A percentile compares a stretch with the other conserved stretches of the same genome.
phyloP scores from a whole-genome alignment of 768 basidiomycete species.

The Boletus eberwhitei region DNA sequence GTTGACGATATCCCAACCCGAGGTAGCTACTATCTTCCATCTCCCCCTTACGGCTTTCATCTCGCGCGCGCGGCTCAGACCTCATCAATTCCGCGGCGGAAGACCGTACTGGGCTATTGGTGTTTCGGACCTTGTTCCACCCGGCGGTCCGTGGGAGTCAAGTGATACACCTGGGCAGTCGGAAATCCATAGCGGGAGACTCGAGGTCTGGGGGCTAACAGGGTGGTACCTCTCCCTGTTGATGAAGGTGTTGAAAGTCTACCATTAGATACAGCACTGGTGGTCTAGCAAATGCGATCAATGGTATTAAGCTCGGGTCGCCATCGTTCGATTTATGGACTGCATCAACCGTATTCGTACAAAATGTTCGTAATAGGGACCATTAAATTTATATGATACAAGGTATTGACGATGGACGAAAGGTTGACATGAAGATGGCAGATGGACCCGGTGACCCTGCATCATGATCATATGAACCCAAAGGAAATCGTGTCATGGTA shows the following conservation, averaged over 20 bases:
- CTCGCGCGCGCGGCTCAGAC: conserved; percentile 46
- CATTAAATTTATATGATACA: conserved; percentile 26
- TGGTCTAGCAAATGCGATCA: not conserved
- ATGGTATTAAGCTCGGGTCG: not conserved
- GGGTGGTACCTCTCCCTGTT: conserved; percentile 75
- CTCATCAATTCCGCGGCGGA: conserved; percentile 50
- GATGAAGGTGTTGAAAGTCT: conserved; percentile 52
- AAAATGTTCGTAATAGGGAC: not conserved
- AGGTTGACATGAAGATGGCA: conserved; percentile 15
- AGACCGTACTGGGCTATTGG: conserved; percentile 64
- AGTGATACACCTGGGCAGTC: conserved; percentile 36
- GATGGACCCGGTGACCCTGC: conserved; percentile 10
- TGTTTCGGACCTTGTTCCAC: conserved; percentile 53
- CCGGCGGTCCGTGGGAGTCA: conserved; percentile 28
- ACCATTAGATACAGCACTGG: conserved; percentile 29
- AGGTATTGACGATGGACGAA: conserved; percentile 16
- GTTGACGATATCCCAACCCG: conserved; percentile 52
- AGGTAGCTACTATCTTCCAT: conserved; percentile 72
- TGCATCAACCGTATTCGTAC: not conserved
- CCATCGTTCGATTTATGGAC: not conserved
- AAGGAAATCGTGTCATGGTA: conserved; percentile 10
- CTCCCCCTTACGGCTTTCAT: conserved; percentile 55
- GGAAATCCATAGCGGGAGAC: conserved; percentile 42
- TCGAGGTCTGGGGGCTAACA: conserved; percentile 82
- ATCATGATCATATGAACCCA: conserved; percentile 13